phyloP scores from a whole-genome alignment of 768 basidiomycete genomes.

The Lactarius indigo region DNA sequence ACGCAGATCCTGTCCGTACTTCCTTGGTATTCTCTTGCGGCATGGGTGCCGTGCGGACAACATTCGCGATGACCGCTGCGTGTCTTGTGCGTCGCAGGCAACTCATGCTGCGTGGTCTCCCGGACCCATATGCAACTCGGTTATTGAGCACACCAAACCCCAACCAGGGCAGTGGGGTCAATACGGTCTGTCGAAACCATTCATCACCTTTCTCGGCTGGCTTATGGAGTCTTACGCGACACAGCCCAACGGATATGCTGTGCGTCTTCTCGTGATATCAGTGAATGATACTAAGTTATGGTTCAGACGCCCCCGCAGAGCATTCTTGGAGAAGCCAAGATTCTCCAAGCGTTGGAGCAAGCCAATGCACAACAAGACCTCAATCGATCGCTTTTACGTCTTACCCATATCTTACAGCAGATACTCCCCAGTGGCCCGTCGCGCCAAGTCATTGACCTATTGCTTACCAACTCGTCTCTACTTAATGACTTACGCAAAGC shows the following conservation, averaged over 20 bases:
- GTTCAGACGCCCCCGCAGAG: slow-evolving; percentile 17
- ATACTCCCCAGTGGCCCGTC: slow-evolving; percentile 64
- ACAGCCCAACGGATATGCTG: slow-evolving; percentile 28
- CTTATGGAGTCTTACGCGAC: neutral
- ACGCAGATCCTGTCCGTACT: slow-evolving; percentile 74
- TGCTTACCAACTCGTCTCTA: slow-evolving; percentile 74
- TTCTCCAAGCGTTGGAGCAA: slow-evolving; percentile 66
- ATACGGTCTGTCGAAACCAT: slow-evolving; percentile 41
- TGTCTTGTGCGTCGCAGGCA: slow-evolving; percentile 77
- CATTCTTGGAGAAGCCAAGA: slow-evolving; percentile 53
- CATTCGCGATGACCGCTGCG: slow-evolving; percentile 96
- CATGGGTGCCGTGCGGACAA: slow-evolving; percentile 94
- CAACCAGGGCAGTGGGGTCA: slow-evolving; percentile 39
- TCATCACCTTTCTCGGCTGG: neutral
- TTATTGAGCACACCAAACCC: slow-evolving; percentile 21
- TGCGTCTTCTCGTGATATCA: neutral
- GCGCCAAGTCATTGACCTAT: slow-evolving; percentile 77
- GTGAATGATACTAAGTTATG: neutral
- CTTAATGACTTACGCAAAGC: slow-evolving; percentile 88
- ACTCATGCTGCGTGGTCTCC: slow-evolving; percentile 53
- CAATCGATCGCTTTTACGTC: slow-evolving; percentile 66
- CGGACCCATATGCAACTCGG: slow-evolving; percentile 72
- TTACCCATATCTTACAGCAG: slow-evolving; percentile 80
- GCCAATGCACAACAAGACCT: slow-evolving; percentile 77
- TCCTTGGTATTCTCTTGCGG: slow-evolving; percentile 94